A percentile compares a stretch with the other conserved stretches of the same genome.
Evolutionary conservation across 768 basidiomycete species (phyloP).

Genomic region (Melanogaster broomeanus): DNA sequence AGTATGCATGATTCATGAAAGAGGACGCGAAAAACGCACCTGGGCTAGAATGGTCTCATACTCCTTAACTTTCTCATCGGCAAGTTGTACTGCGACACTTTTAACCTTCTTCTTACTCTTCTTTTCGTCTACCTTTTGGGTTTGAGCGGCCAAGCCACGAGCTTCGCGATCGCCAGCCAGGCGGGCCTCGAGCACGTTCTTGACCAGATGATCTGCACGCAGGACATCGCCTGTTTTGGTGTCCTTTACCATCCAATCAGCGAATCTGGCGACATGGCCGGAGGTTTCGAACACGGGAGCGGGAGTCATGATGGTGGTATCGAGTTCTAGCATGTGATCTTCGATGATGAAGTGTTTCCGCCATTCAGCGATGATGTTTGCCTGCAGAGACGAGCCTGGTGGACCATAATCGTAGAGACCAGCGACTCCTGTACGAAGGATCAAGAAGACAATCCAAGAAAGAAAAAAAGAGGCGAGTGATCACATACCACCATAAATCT

Average conservation of each 20-base stretch:
- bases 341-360: constrained; percentile 97
- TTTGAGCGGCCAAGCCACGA: constrained; percentile 67
- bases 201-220: constrained; percentile 95
- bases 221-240: constrained; percentile 93
- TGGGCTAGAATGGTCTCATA: constrained; percentile 88
- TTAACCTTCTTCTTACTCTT: constrained; percentile 74
- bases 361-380: constrained; percentile 97
- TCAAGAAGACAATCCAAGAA: background rate
- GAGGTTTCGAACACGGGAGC: constrained; percentile 94
- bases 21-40: constrained; percentile 45
- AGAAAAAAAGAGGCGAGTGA: background rate
- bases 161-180: constrained; percentile 91
- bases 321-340: constrained; percentile 97
- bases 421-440: constrained; percentile 70
- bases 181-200: constrained; percentile 86
- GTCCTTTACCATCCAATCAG: constrained; percentile 99
- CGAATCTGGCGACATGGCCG: constrained; percentile 96
- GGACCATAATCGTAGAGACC: constrained; percentile 98
- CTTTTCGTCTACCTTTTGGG: constrained; percentile 55
- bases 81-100: constrained; percentile 64
- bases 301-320: constrained; percentile 97
- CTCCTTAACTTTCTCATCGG: constrained; percentile 70
- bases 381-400: constrained; percentile 92
- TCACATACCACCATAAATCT: constrained; percentile 92
- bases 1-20: background rate